Base-by-base conservation (phyloP, 805 yeast species). In the Teunomyces stri region DNA sequence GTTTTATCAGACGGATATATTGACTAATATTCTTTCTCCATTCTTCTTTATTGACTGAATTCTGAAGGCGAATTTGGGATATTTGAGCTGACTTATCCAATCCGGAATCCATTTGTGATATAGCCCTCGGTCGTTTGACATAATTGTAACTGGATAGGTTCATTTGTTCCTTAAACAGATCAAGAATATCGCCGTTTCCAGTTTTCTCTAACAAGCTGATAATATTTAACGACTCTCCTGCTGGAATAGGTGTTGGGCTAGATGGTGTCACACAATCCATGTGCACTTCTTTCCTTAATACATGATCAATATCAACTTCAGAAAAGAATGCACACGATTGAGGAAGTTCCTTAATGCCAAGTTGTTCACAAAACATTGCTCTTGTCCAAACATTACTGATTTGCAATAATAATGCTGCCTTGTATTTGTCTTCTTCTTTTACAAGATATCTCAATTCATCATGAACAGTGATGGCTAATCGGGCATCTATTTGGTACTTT, bases 261-360 rank as follows among this genome's bases (percentile, higher is more conserved):
- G 97, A 89, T 0, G 97, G 97, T 0, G 99, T 95, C 2, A 89
- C 75, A 66, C 98, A 92, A 51, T 85, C 89, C 74, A 90, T 71
- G 53, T 83, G 82, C n/a, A 92, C 98, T 57, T 95, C 99, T 59
- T 94, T 94, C 55, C 99, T 74, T 55, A 95, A 68, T 3, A 92
- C 87, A 51, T 77, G 80, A 60, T 94, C 99, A 45, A 95, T 79
- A 61, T 94, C 99, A 34, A 94, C 90, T 33, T 89, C 90, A 1
- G 96, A 88, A 62, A 94, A 94, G 62, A 94, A 94, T 0, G 99
- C 98, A 68, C 96, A 89, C 10, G 91, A 84, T 57, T 91, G 96
- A 0, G 99, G 99, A 33, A 94, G 74, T 53, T 91, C 95, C 31
- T 80, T 75, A 51, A 94, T 85, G 0, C 97, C 97, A 60, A 92